Evolutionary conservation across 2,329 filamentous ascomycete genomes (phyloP).

Genomic region (Penicillium sp.): DNA sequence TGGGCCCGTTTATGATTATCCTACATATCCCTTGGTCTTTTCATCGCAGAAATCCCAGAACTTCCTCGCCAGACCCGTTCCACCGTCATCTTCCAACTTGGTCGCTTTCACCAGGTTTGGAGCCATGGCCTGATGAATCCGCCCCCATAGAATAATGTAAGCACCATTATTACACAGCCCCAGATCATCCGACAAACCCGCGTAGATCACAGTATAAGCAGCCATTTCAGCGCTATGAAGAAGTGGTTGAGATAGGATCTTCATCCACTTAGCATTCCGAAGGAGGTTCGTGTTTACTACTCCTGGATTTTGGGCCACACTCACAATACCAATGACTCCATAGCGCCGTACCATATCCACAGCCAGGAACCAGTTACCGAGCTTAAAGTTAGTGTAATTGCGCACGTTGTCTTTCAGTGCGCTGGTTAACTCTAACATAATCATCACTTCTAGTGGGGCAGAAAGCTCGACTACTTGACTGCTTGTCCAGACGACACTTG

Average conservation of each 20-base stretch:
- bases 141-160: background rate
- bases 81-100: conserved; percentile 21
- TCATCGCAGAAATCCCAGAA: conserved; percentile 42
- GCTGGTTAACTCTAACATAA: conserved; percentile 17
- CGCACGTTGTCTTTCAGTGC: conserved; percentile 5
- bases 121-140: conserved; percentile 22
- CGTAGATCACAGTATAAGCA: background rate
- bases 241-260: background rate
- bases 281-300: background rate
- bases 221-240: background rate
- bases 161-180: background rate
- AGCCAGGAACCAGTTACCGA: conserved; percentile 32
- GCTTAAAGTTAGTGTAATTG: conserved; percentile 35
- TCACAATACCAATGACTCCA: conserved; percentile 9
- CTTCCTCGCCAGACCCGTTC: conserved; percentile 27
- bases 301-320: background rate
- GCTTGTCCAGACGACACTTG: conserved; percentile 31
- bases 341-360: conserved; percentile 27
- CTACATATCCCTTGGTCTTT: conserved; percentile 20
- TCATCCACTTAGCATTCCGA: background rate
- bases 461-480: conserved; percentile 25
- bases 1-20: too few relatives aligned
- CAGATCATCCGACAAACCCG: background rate
- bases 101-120: conserved; percentile 11
- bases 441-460: conserved; percentile 17